Evolutionary conservation across 495 filamentous ascomycete species (phyloP), one percentile per base, ranked within the genome.

Genomic region (Halenospora varia): DNA sequence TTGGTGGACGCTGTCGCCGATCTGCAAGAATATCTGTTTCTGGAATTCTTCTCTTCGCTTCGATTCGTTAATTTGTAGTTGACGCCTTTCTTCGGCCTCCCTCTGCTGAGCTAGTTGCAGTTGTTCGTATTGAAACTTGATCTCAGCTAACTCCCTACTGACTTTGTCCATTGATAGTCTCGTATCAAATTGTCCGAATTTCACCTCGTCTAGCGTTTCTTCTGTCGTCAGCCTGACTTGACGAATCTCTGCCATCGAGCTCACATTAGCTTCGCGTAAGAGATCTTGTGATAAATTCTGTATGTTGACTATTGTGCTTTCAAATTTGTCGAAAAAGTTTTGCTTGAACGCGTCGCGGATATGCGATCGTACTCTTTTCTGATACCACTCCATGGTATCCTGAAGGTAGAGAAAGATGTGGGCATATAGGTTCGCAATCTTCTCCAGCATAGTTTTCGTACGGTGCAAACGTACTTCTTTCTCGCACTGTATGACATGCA

Each of bases 341-440:
- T 51, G 10, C 20, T 22, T 23, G 17, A 51, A 51, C 9, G 48
- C 10, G 19, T 51, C 48, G 13, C 48, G 48, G 10, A 51, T 23
- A 10, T 25, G 10, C 8, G 20, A 10, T 20, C 15, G 15, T 10
- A 22, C 10, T 10, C 23, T 23, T 26, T 51, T 51, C 48, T 23
- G 22, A 22, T 51, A 51, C 48, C 48, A 51, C 10, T 51, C 23
- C 48, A 51, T 51, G 23, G 48, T 51, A 25, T 25, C 48, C 17
- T 25, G 6, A 10, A 51, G 20, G 23, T 15, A 51, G 23, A 51
- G 48, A 25, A 51, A 51, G 10, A 51, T 18, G 25, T 51, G 48
- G 10, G 48, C 48, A 18, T 51, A 51, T 10, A 51, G 48, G 9
- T 23, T 22, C 13, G 23, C 15, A 17, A 51, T 51, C 20, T 51